phyloP scores from a whole-genome alignment of 805 yeast genomes.

The Pichia phayaonensis region DNA sequence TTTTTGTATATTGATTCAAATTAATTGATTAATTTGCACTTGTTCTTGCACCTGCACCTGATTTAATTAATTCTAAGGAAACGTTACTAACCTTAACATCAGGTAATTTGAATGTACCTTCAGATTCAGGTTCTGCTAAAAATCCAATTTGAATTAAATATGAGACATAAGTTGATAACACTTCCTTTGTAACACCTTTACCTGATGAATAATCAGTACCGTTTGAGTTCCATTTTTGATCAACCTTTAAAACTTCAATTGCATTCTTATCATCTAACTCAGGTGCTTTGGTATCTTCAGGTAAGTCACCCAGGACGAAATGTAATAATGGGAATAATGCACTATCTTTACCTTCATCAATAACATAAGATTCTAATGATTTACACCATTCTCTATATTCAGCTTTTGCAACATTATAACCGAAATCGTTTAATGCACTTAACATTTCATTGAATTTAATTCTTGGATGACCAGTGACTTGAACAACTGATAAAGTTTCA shows the following conservation, averaged over 20 bases:
- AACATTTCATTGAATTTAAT: slow-evolving; percentile 71
- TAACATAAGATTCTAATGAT: slow-evolving; percentile 67
- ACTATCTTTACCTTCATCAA: slow-evolving; percentile 64
- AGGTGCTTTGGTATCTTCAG: slow-evolving; percentile 88
- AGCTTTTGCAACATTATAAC: slow-evolving; percentile 55
- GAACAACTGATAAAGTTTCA: slow-evolving; percentile 59
- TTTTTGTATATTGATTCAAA: background rate
- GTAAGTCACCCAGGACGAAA: slow-evolving; percentile 88
- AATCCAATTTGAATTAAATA: slow-evolving; percentile 78
- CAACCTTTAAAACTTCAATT: slow-evolving; percentile 54
- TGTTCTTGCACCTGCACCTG: slow-evolving; percentile 73
- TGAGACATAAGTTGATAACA: slow-evolving; percentile 69
- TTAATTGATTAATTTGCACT: slow-evolving; percentile 35
- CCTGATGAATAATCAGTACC: slow-evolving; percentile 65
- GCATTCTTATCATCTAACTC: slow-evolving; percentile 89
- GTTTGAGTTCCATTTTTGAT: slow-evolving; percentile 37
- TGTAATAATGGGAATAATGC: slow-evolving; percentile 92
- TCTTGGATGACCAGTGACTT: slow-evolving; percentile 97
- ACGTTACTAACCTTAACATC: slow-evolving; percentile 45
- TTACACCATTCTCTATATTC: slow-evolving; percentile 77
- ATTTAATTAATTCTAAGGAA: slow-evolving; percentile 46
- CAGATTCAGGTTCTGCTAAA: slow-evolving; percentile 51
- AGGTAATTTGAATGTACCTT: slow-evolving; percentile 45
- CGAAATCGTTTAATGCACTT: slow-evolving; percentile 56
- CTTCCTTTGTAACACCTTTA: slow-evolving; percentile 59